A percentile compares a stretch with the other conserved stretches of the same genome.
phyloP scores from a whole-genome alignment of 2,329 filamentous ascomycete genomes.

The Chaetomium strumarium region DNA sequence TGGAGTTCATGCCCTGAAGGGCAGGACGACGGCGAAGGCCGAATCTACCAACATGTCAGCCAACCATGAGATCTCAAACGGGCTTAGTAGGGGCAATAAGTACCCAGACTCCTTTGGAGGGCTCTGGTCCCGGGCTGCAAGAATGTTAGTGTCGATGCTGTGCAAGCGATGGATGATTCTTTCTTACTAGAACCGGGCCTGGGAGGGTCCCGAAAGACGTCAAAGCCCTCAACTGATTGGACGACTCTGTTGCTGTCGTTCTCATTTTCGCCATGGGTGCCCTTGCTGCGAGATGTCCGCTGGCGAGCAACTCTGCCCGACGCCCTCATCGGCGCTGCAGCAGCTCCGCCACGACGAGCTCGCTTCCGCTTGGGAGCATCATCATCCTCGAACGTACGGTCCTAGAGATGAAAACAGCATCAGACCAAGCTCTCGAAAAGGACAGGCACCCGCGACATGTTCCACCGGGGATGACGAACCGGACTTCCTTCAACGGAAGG shows the following conservation, averaged over 20 bases:
- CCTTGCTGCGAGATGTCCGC: constrained; percentile 8
- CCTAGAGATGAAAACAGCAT: constrained; percentile 5
- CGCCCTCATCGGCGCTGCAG: constrained; percentile 5
- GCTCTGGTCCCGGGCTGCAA: constrained; percentile 13
- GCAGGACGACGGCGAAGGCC: constrained; percentile 20
- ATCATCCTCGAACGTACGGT: constrained; percentile 19
- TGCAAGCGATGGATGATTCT: not conserved
- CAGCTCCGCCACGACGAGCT: constrained; percentile 13
- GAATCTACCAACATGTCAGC: constrained; percentile 18
- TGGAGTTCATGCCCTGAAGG: constrained; percentile 20
- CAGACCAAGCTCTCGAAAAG: not conserved
- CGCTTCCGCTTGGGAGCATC: constrained; percentile 21
- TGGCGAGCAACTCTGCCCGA: constrained; percentile 18
- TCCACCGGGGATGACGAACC: constrained; percentile 33
- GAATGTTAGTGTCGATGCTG: constrained; percentile 2
- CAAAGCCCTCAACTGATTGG: constrained; percentile 16
- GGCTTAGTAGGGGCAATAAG: not conserved
- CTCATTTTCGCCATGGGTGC: constrained; percentile 1
- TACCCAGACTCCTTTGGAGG: constrained; percentile 20
- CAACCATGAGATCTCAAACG: not conserved
- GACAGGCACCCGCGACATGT: not conserved
- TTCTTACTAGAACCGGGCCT: constrained; percentile 16
- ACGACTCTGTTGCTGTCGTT: constrained; percentile 7
- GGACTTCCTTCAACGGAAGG: constrained; percentile 48
- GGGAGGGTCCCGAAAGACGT: constrained; percentile 24